phyloP scores from a whole-genome alignment of 345 rosid genomes.

The Acer campestre region DNA sequence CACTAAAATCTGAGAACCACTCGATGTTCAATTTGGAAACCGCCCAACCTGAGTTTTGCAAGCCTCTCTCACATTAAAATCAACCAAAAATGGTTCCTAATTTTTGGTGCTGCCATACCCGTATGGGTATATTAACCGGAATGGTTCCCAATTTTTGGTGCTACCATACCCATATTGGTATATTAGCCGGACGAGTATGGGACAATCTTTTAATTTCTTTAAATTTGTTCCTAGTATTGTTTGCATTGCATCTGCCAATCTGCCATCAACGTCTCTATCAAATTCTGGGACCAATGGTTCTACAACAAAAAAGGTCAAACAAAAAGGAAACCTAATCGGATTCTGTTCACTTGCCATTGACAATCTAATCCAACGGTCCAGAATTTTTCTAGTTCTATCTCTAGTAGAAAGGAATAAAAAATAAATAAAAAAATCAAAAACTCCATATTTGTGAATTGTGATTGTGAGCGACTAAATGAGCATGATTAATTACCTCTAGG shows the following conservation, averaged over 20 bases:
- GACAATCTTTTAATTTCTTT: constrained; percentile 22
- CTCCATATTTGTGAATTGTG: not conserved
- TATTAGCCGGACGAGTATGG: not conserved
- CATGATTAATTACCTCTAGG: constrained; percentile 56
- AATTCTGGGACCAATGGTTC: constrained; percentile 3
- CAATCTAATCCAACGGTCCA: not conserved
- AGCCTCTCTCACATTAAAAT: no score
- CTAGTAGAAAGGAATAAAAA: no score
- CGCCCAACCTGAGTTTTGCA: no score
- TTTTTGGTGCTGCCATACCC: no score
- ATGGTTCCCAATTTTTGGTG: no score
- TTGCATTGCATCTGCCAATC: constrained; percentile 14
- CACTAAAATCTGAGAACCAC: no score
- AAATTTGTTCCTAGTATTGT: constrained; percentile 19
- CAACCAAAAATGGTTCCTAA: no score
- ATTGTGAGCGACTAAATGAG: not conserved
- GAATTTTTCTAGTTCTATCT: not conserved
- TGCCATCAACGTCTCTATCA: not conserved
- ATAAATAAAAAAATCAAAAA: no score
- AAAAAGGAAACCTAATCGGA: not conserved
- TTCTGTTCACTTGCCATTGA: not conserved
- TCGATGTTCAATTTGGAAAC: no score
- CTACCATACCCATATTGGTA: no score
- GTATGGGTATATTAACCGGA: no score
- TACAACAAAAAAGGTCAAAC: not conserved